Evolutionary conservation across 805 yeast genomes (phyloP).

Genomic region (Komagataella populi): DNA sequence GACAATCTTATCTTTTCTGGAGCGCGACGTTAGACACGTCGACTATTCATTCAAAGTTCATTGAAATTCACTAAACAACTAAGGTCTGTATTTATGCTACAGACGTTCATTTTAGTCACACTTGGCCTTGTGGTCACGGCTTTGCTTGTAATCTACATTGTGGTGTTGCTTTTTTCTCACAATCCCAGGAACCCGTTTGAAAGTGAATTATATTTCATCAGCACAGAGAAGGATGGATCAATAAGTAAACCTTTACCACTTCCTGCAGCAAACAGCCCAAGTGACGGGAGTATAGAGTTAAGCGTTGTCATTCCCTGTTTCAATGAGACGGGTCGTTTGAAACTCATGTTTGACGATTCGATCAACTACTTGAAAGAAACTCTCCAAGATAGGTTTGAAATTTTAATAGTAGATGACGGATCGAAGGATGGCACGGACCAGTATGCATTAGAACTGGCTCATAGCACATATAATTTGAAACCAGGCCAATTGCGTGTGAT

Average conservation of each 20-base stretch:
- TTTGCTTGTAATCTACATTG: constrained; percentile 14
- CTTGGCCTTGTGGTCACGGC: neutral
- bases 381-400: constrained; percentile 42
- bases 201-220: constrained; percentile 39
- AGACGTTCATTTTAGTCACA: neutral
- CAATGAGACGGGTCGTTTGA: constrained; percentile 69
- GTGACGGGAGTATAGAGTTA: constrained; percentile 31
- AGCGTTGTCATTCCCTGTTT: constrained; percentile 89
- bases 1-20: neutral
- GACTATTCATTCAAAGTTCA: neutral
- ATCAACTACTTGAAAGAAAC: constrained; percentile 31
- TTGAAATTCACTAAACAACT: neutral
- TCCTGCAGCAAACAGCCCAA: constrained; percentile 19
- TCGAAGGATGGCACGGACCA: constrained; percentile 69
- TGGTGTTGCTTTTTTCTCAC: constrained; percentile 41
- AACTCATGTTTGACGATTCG: constrained; percentile 59
- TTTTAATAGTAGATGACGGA: constrained; percentile 86
- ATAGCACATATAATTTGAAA: constrained; percentile 26
- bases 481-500: constrained; percentile 61
- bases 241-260: constrained; percentile 14
- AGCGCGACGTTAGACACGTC: neutral
- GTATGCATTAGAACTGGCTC: constrained; percentile 55
- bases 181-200: constrained; percentile 41
- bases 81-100: neutral
- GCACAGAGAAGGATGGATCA: constrained; percentile 19